A percentile compares a stretch with the other conserved stretches of the same genome.
Evolutionary conservation across 169 alveolate genomes (phyloP).

Genomic region (Perkinsus olseni): DNA sequence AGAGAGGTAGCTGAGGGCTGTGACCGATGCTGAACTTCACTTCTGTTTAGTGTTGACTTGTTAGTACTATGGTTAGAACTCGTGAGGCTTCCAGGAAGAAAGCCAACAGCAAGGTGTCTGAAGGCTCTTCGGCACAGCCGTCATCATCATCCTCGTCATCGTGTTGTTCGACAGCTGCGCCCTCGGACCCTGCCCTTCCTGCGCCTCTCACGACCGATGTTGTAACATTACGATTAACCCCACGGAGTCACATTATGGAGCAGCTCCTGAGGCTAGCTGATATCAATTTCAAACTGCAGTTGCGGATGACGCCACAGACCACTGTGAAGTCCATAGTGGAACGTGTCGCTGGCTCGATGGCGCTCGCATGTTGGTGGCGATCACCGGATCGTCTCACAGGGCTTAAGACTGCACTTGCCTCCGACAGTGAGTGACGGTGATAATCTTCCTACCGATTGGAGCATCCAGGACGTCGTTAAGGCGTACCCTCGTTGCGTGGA

Average conservation of each 20-base stretch:
- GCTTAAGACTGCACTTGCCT: not conserved
- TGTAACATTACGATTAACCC: not conserved
- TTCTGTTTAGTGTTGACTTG: too few relatives aligned
- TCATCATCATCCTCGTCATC: not conserved
- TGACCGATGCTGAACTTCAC: too few relatives aligned
- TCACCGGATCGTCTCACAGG: not conserved
- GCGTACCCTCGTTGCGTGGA: not conserved
- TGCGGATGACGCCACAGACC: too few relatives aligned
- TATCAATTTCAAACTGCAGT: too few relatives aligned
- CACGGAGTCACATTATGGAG: not conserved
- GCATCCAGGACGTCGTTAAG: not conserved
- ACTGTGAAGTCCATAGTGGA: too few relatives aligned
- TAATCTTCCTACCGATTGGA: not conserved
- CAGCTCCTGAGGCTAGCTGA: not conserved
- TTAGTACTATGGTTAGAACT: too few relatives aligned
- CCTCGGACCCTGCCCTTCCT: not conserved
- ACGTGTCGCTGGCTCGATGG: not conserved
- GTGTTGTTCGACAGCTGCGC: not conserved
- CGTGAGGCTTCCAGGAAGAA: too few relatives aligned
- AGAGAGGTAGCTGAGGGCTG: too few relatives aligned
- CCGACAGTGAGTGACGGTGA: not conserved
- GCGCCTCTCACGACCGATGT: not conserved
- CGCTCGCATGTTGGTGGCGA: not conserved
- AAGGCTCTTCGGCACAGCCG: too few relatives aligned
- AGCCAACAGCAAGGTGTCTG: too few relatives aligned